Evolutionary conservation across 2,329 filamentous ascomycete species (phyloP), one percentile per base, ranked within the genome.

Genomic region (Ophiostoma sp.): DNA sequence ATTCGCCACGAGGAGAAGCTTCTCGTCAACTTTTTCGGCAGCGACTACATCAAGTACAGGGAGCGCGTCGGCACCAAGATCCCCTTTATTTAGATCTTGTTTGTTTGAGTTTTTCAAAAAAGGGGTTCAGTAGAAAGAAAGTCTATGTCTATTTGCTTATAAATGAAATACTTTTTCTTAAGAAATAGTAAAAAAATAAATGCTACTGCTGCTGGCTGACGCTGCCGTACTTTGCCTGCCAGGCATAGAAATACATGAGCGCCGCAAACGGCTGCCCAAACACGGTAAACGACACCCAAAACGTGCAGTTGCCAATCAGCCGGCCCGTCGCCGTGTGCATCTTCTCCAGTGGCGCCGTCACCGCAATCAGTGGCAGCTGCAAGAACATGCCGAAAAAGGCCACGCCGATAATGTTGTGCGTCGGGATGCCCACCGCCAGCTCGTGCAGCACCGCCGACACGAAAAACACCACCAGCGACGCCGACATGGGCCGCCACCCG

Each of bases 201-300:
- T 10, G 8, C 17, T 36, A 64, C 69, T 67, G 10, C 71, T 41
- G 71, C 74, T 81, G 83, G 74, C 86, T 92, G 31, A 94, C 90
- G 76, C 90, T 93, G 15, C 95, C 95, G 78, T 97, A 97, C 82
- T 98, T 98, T 70, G 93, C 93, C 81, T 98, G 94, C 94, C 95
- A 99, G 1, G 94, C 94, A 78, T 98, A 98, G 79, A 97, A 99
- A 79, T 99, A 99, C 78, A 96, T 84, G 72, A 99, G 82, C 0
- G 93, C 94, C 1, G 93, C 95, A 75, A 98, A 86, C 0, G 95
- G 95, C 82, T 99, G 95, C 3, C 95, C 95, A 15, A 99, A 90
- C 2, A 98, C 87, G 74, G 94, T 97, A 77, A 99, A 99, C 15
- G 91, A 94, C 27, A 97, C 84, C 95, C 95, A 98, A 79, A 99